Evolutionary conservation across 148 eudicot species (phyloP).

Genomic region (Rhododendron simsii): DNA sequence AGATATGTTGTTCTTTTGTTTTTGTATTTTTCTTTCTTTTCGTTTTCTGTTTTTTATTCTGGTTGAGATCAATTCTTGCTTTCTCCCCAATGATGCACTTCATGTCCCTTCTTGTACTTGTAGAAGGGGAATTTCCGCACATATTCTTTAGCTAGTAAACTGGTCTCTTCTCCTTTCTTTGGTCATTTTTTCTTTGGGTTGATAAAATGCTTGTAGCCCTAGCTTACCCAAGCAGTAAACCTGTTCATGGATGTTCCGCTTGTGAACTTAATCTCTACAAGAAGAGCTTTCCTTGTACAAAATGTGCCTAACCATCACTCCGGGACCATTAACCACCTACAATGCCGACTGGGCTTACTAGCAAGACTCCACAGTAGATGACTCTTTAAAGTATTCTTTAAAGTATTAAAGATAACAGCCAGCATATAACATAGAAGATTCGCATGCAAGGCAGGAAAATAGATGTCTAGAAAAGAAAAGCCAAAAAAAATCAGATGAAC

Average conservation of each 20-base stretch:
- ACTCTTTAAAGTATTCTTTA: not conserved
- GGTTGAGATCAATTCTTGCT: not conserved
- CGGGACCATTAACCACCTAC: too few species aligned
- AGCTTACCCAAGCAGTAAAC: not conserved
- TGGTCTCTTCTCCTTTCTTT: not conserved
- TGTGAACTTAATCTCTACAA: not conserved
- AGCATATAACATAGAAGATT: not conserved
- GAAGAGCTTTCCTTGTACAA: not conserved
- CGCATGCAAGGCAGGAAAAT: not conserved
- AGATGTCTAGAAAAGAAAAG: not conserved
- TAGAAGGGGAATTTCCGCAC: not conserved
- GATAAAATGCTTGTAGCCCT: not conserved
- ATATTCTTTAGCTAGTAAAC: not conserved
- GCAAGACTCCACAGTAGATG: not conserved
- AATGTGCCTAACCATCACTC: not conserved
- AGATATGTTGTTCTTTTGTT: conserved; percentile 4
- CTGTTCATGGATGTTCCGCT: not conserved
- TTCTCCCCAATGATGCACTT: not conserved
- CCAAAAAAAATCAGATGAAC: not conserved
- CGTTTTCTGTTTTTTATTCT: not conserved
- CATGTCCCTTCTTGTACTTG: not conserved
- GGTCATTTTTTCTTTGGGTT: not conserved
- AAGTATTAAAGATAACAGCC: not conserved
- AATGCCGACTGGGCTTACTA: not conserved
- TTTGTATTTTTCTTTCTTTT: not conserved